phyloP scores from a whole-genome alignment of 1,139 yeast genomes.

The Hyphopichia buzzinii region DNA sequence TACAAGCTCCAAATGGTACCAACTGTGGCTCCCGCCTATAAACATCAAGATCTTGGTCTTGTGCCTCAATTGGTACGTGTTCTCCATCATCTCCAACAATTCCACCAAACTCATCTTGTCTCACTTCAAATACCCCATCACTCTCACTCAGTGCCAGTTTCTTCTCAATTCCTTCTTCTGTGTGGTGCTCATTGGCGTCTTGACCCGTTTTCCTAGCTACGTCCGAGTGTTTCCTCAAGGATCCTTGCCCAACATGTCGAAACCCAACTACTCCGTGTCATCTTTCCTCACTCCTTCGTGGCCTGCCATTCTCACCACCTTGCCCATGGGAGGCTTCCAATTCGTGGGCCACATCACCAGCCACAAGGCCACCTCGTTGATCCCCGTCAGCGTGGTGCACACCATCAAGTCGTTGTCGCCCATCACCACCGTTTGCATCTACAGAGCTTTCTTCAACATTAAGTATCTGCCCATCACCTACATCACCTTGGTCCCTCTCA shows the following conservation, averaged over 20 bases:
- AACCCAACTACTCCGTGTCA: slow-evolving; percentile 14
- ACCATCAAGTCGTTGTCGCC: slow-evolving; percentile 91
- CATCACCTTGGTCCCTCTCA: slow-evolving; percentile 70
- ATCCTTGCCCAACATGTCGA: slow-evolving; percentile 43
- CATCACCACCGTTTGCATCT: slow-evolving; percentile 78
- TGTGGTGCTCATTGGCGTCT: slow-evolving; percentile 25
- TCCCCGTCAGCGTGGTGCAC: slow-evolving; percentile 90
- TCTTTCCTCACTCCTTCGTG: slow-evolving; percentile 51
- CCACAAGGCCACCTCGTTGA: slow-evolving; percentile 82
- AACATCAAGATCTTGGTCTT: slow-evolving; percentile 33
- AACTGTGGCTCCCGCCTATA: slow-evolving; percentile 24
- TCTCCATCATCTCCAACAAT: slow-evolving; percentile 80
- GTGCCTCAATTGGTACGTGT: slow-evolving; percentile 75
- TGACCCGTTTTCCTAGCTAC: slow-evolving; percentile 19
- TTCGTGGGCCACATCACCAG: slow-evolving; percentile 86
- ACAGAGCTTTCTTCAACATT: slow-evolving; percentile 57
- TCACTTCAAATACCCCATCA: slow-evolving; percentile 72
- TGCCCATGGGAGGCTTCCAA: slow-evolving; percentile 94
- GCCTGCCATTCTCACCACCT: slow-evolving; percentile 61
- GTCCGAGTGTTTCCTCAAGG: slow-evolving; percentile 51
- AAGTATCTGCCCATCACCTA: slow-evolving; percentile 67
- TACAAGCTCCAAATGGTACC: not conserved
- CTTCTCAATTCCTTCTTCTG: slow-evolving; percentile 61
- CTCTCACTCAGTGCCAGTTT: slow-evolving; percentile 84
- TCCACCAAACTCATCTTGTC: slow-evolving; percentile 73